A percentile compares a stretch with the other conserved stretches of the same genome.
Conservation (phyloP, 2,329 filamentous ascomycete genomes). For the Amauroascus verrucosus region DNA sequence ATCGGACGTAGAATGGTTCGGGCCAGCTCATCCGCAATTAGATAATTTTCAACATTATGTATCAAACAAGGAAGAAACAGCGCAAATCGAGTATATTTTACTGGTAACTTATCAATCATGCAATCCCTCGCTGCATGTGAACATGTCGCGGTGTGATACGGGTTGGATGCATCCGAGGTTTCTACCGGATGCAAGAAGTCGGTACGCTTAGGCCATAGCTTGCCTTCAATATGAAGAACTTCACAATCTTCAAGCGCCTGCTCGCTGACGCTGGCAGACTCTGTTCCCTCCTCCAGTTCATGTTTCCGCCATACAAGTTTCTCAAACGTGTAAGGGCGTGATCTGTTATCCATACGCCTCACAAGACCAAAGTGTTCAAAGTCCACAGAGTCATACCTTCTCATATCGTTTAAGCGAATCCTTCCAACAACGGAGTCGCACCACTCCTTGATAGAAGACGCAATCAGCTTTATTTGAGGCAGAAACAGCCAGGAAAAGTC, state of each 20-base stretch:
- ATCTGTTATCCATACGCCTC: slow-evolving; percentile 13
- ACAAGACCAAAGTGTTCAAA: slow-evolving; percentile 18
- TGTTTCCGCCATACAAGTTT: slow-evolving; percentile 15
- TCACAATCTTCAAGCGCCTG: slow-evolving; percentile 7
- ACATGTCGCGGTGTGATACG: slow-evolving; percentile 19
- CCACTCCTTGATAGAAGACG: slow-evolving; percentile 16
- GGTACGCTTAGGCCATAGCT: slow-evolving; percentile 24
- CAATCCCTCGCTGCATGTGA: slow-evolving; percentile 19
- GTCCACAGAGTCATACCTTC: not conserved
- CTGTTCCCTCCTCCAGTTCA: slow-evolving; percentile 3
- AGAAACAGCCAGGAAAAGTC: slow-evolving; percentile 21
- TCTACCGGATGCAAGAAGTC: slow-evolving; percentile 26
- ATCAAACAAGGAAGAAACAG: slow-evolving; percentile 63
- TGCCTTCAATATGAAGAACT: slow-evolving; percentile 21
- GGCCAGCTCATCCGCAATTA: slow-evolving; percentile 54
- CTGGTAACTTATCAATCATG: slow-evolving; percentile 36
- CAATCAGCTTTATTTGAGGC: slow-evolving; percentile 12
- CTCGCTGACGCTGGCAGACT: slow-evolving; percentile 1
- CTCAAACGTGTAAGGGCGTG: slow-evolving; percentile 18
- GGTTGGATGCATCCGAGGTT: slow-evolving; percentile 14
- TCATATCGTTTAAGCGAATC: slow-evolving; percentile 9
- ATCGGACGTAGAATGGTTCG: slow-evolving; percentile 46
- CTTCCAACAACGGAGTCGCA: slow-evolving; percentile 16
- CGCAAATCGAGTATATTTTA: slow-evolving; percentile 39
- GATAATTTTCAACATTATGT: slow-evolving; percentile 54